Evolutionary conservation across 352 stramenopile species (phyloP), one percentile per base, ranked within the genome.

Genomic region (Phytophthora cactorum): DNA sequence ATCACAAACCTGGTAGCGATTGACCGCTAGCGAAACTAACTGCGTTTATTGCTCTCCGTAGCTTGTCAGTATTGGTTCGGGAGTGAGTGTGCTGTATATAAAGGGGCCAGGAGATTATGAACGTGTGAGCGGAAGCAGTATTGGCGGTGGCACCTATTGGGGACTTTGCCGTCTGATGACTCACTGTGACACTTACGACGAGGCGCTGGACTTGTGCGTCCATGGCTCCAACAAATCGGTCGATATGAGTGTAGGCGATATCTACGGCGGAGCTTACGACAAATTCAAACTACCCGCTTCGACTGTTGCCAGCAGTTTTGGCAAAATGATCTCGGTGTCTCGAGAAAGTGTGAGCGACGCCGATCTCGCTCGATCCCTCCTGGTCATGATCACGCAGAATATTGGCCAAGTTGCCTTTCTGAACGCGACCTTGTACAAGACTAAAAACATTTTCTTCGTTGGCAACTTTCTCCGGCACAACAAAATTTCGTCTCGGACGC

Each of bases 381-480:
- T 99, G 22, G 87, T 99, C 34, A 99, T 99, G 97, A 97, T 99
- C 38, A 99, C 98, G 27, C 98, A 99, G 69, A 99, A 99, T 68
- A 96, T 96, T 67, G 86, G 86, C 38, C 97, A 99, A 81, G 91
- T 99, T 25, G 97, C 98, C 32, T 99, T 99, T 79, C 82, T 99
- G 22, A 99, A 99, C 75, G 98, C 98, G 56, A 93, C 97, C 51
- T 75, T 99, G n/a, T 96, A 98, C 85, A 93, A 98, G 51, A 99
- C 96, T 31, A 93, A 93, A 47, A 90, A 96, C 56, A 99, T 99
- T 72, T 97, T 98, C 72, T 99, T 98, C 58, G 91, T 98, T 2
- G 96, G 96, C 27, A 99, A 98, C 64, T 99, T 99, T 66, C 79
- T 99, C 36, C 91, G 98, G 25, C 93, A 99, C 75, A 99, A 99